Evolutionary conservation across 495 filamentous ascomycete genomes (phyloP).

Genomic region (Bacidia gigantensis): DNA sequence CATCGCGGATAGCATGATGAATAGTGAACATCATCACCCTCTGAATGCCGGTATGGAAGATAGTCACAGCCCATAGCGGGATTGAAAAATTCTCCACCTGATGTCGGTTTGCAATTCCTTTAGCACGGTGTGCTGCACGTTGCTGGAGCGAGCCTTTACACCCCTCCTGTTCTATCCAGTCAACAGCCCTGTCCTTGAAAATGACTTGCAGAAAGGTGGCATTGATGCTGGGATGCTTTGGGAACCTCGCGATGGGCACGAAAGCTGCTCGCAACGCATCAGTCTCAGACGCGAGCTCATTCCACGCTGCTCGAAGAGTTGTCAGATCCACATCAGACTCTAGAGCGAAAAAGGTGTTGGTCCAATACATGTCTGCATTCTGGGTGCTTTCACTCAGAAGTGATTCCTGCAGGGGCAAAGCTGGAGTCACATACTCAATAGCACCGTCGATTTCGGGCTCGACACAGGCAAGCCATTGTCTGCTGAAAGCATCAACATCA

Average conservation of each 20-base stretch:
- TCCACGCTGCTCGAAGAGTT: conserved; percentile 44
- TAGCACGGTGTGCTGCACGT: conserved; percentile 10
- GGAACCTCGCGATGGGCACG: conserved; percentile 20
- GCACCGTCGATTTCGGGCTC: conserved; percentile 11
- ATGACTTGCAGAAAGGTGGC: conserved; percentile 23
- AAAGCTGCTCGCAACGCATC: conserved; percentile 62
- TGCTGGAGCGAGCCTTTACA: conserved; percentile 8
- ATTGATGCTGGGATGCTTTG: conserved; percentile 3
- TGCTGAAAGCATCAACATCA: conserved; percentile 20
- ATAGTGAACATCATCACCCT: conserved; percentile 23
- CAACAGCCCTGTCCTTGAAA: conserved; percentile 17
- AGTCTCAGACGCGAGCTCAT: conserved; percentile 37
- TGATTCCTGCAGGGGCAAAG: conserved; percentile 26
- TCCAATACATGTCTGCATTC: conserved; percentile 26
- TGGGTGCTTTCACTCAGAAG: conserved; percentile 27
- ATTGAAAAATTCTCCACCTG: conserved; percentile 19
- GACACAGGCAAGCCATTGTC: conserved; percentile 12
- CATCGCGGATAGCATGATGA: conserved; percentile 27
- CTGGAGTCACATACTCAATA: conserved; percentile 13
- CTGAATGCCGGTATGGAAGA: conserved; percentile 17
- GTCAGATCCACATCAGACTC: conserved; percentile 33
- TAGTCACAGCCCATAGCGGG: conserved; percentile 24
- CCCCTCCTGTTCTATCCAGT: conserved; percentile 19
- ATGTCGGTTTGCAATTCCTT: conserved; percentile 18
- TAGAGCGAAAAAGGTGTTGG: conserved; percentile 29